Evolutionary conservation across 2,329 filamentous ascomycete species (phyloP).

Genomic region (Neofusicoccum umdonicola): DNA sequence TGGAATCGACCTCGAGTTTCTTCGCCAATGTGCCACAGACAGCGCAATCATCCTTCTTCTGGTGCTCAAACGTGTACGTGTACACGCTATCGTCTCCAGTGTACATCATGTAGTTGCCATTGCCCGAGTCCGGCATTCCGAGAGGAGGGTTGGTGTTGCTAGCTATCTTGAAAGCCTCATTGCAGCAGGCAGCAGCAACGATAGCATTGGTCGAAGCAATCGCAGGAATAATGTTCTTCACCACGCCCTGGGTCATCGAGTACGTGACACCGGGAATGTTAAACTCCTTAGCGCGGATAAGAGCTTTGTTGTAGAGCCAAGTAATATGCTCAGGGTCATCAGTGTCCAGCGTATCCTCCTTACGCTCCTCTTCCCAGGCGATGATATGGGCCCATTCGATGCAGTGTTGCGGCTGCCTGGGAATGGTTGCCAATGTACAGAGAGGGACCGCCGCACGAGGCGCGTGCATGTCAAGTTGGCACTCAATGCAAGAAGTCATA

Average conservation of each 20-base stretch:
- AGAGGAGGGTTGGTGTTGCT: constrained; percentile 79
- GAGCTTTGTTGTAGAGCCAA: constrained; percentile 90
- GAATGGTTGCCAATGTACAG: constrained; percentile 94
- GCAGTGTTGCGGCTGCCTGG: constrained; percentile 94
- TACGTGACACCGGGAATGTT: constrained; percentile 92
- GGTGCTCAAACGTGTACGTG: constrained; percentile 94
- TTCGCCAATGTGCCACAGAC: constrained; percentile 85
- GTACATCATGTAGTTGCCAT: constrained; percentile 94
- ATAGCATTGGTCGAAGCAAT: constrained; percentile 98
- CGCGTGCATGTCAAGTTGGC: constrained; percentile 96
- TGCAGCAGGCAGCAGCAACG: constrained; percentile 92
- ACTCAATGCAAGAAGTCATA: constrained; percentile 95
- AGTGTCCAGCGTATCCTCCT: constrained; percentile 81
- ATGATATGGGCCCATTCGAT: constrained; percentile 99
- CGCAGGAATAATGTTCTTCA: constrained; percentile 98
- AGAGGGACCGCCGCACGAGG: constrained; percentile 95
- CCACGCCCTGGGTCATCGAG: constrained; percentile 90
- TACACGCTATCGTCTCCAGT: constrained; percentile 94
- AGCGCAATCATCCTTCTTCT: constrained; percentile 91
- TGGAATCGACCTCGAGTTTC: constrained; percentile 68
- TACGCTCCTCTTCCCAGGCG: constrained; percentile 75
- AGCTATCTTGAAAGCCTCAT: constrained; percentile 93
- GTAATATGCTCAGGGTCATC: constrained; percentile 95
- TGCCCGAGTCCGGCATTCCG: constrained; percentile 63
- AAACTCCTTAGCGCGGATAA: constrained; percentile 79